A percentile compares a stretch with the other conserved stretches of the same genome.
phyloP scores from a whole-genome alignment of 768 basidiomycete species.

The Solioccasus polychromus region DNA sequence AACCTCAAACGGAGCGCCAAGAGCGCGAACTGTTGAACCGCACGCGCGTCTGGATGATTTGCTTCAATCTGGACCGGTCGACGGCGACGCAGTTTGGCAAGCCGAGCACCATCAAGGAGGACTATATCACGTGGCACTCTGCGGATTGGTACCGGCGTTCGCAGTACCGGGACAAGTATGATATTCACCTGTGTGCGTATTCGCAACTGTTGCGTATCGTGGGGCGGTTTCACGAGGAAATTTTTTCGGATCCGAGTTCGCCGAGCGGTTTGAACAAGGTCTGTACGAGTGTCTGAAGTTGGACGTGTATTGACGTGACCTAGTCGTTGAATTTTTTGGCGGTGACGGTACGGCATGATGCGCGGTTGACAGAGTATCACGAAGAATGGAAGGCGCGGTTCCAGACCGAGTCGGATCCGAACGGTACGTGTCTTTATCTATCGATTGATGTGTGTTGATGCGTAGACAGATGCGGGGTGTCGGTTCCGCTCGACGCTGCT shows the following conservation, averaged over 20 bases:
- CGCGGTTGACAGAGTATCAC: slow-evolving; percentile 50
- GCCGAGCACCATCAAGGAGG: slow-evolving; percentile 84
- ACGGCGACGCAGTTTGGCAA: slow-evolving; percentile 89
- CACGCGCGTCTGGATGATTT: slow-evolving; percentile 86
- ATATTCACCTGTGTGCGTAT: slow-evolving; percentile 74
- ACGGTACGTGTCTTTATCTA: slow-evolving; percentile 38
- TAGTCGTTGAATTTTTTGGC: slow-evolving; percentile 67
- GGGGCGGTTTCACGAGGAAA: slow-evolving; percentile 70
- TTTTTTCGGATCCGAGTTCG: slow-evolving; percentile 67
- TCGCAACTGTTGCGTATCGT: slow-evolving; percentile 68
- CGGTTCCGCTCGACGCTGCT: slow-evolving; percentile 63
- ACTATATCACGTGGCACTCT: slow-evolving; percentile 70
- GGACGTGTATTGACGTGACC: not conserved
- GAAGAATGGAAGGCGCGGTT: slow-evolving; percentile 69
- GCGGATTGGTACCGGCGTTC: slow-evolving; percentile 76
- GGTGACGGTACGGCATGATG: slow-evolving; percentile 61
- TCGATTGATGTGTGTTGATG: not conserved
- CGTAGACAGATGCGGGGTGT: slow-evolving; percentile 48
- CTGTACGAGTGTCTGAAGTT: not conserved
- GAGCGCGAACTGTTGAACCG: slow-evolving; percentile 84
- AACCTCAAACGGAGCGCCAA: slow-evolving; percentile 69
- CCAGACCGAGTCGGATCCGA: slow-evolving; percentile 53
- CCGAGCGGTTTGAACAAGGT: slow-evolving; percentile 73
- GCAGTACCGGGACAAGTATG: slow-evolving; percentile 62
- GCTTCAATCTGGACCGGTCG: slow-evolving; percentile 85